Evolutionary conservation across 129 eudicot species (phyloP).

Genomic region (Lonicera japonica): DNA sequence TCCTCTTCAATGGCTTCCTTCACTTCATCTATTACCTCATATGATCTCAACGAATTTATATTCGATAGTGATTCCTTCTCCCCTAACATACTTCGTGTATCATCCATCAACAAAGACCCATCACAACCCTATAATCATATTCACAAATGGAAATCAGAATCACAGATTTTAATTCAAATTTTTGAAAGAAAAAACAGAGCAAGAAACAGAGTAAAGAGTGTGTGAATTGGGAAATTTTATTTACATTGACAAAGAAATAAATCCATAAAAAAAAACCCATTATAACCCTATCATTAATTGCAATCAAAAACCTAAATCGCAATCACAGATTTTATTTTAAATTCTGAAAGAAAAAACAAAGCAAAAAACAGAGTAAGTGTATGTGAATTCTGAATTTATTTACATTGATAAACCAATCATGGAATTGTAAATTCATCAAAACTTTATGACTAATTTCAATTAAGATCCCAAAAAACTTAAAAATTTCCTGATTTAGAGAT

Average conservation of each 20-base stretch:
- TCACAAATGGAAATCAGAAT: background rate
- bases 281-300: too few relatives aligned
- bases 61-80: constrained; percentile 76
- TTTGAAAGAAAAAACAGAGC: background rate
- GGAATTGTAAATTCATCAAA: too few relatives aligned
- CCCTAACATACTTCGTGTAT: constrained; percentile 79
- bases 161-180: background rate
- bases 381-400: too few relatives aligned
- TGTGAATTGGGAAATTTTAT: background rate
- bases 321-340: too few relatives aligned
- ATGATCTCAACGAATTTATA: constrained; percentile 74
- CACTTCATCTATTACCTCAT: constrained; percentile 75
- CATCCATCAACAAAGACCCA: constrained; percentile 88
- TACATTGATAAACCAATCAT: too few relatives aligned
- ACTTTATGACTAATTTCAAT: too few relatives aligned
- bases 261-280: too few relatives aligned
- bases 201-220: background rate
- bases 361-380: too few relatives aligned
- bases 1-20: constrained; percentile 73
- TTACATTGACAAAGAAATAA: constrained; percentile 88
- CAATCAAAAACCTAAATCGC: too few relatives aligned
- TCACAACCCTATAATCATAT: constrained; percentile 69
- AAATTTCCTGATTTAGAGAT: too few relatives aligned
- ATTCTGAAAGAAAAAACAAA: too few relatives aligned
- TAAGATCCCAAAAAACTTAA: too few relatives aligned